Evolutionary conservation across 2,329 filamentous ascomycete species (phyloP), one percentile per base, ranked within the genome.

Genomic region (Phoma sp.): DNA sequence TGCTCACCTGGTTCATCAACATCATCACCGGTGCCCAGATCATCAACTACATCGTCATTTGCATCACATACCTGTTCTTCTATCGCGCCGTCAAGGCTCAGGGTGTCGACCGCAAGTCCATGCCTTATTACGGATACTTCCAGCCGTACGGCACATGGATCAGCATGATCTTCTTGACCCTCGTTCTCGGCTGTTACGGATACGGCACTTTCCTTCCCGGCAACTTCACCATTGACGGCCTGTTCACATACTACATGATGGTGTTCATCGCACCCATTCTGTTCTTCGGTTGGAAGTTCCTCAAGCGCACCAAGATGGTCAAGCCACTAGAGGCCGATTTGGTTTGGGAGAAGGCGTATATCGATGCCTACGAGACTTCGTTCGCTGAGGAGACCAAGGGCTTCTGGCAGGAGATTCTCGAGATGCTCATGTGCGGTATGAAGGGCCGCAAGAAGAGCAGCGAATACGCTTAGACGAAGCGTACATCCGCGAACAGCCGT

Each of bases 1-100:
- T 92, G 1, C 77, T 92, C 53, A 80, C 81, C 47, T 92, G 89
- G 88, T 87, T 92, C 60, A 84, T 90, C 20, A 87, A 84, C 48
- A 74, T 90, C 68, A 81, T 90, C n/a, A 91, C 89, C 9, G 87
- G 89, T 0, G 89, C 87, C 0, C 86, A 90, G 63, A 59, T 71
- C 30, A 60, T 71, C 47, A 61, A 69, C 53, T 71, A 66, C 56
- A 61, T 66, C 32, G 78, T 83, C 65, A 85, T 84, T 71, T 75
- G 74, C 43, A 69, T 81, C 18, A 85, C 81, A 12, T 85, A 83
- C 68, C 77, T 85, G 48, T 81, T 75, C 69, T 86, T 83, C 76
- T 79, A 83, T 70, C 75, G 78, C 28, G 83, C 83, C 3, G 54
- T 57, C 39, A 59, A 62, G 25, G 57, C 59, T 0, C 64, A 66